phyloP scores from a whole-genome alignment of 768 basidiomycete species.

The Cubamyces sp. region DNA sequence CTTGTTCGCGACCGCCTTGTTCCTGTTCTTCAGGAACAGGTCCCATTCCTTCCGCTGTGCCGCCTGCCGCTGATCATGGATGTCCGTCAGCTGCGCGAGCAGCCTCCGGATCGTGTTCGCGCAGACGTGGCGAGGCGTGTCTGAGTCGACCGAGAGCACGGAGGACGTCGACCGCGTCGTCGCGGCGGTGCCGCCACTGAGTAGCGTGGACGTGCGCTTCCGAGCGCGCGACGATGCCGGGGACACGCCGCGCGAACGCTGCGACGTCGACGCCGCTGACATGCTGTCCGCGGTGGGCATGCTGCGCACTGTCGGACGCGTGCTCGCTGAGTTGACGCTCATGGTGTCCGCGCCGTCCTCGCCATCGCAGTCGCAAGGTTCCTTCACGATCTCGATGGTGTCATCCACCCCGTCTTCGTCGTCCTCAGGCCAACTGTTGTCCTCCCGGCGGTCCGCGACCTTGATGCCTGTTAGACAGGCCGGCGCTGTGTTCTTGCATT shows the following conservation, averaged over 20 bases:
- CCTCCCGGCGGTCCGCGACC: constrained; percentile 82
- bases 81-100: constrained; percentile 73
- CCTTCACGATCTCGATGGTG: constrained; percentile 44
- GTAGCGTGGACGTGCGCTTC: constrained; percentile 47
- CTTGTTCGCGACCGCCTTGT: constrained; percentile 44
- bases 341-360: constrained; percentile 25
- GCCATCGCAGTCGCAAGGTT: constrained; percentile 46
- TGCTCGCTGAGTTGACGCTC: constrained; percentile 29
- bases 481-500: constrained; percentile 76
- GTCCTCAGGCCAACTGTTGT: constrained; percentile 76
- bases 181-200: constrained; percentile 32
- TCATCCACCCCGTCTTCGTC: constrained; percentile 47
- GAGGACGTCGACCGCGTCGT: constrained; percentile 45
- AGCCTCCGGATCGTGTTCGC: constrained; percentile 73
- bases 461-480: constrained; percentile 87
- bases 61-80: constrained; percentile 81
- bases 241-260: constrained; percentile 42
- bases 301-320: constrained; percentile 29
- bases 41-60: constrained; percentile 84
- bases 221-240: constrained; percentile 55
- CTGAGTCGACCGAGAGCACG: constrained; percentile 60
- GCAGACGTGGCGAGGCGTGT: constrained; percentile 77
- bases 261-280: constrained; percentile 29
- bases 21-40: constrained; percentile 75
- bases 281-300: constrained; percentile 27